A percentile compares a stretch with the other conserved stretches of the same genome.
phyloP scores from a whole-genome alignment of 2,329 filamentous ascomycete species.

The Trichoderma gracile region DNA sequence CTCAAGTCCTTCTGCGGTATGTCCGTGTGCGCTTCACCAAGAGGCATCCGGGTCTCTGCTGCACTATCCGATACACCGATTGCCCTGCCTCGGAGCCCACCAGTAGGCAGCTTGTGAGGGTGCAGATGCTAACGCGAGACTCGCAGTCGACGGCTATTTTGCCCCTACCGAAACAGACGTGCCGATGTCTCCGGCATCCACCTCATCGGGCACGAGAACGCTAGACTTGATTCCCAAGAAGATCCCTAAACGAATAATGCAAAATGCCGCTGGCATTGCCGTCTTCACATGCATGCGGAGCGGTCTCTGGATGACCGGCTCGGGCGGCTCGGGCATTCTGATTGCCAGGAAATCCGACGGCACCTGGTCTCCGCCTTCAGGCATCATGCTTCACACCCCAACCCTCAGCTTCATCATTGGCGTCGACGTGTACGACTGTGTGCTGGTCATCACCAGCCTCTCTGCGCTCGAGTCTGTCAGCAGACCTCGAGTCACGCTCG shows the following conservation, averaged over 20 bases:
- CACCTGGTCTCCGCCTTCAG: conserved; percentile 87
- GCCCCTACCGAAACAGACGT: conserved; percentile 41
- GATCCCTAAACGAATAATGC: conserved; percentile 82
- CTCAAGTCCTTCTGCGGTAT: conserved; percentile 86
- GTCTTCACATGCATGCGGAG: conserved; percentile 97
- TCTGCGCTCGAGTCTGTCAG: conserved; percentile 83
- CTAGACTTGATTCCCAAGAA: conserved; percentile 66
- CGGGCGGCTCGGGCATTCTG: conserved; percentile 84
- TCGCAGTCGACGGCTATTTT: conserved; percentile 57
- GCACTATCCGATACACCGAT: background rate
- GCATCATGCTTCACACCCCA: conserved; percentile 85
- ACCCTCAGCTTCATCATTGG: conserved; percentile 87
- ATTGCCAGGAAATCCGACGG: conserved; percentile 83
- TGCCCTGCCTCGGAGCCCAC: background rate
- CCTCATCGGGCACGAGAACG: conserved; percentile 47
- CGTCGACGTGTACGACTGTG: conserved; percentile 94
- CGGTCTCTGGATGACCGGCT: conserved; percentile 87
- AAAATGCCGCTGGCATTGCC: conserved; percentile 84
- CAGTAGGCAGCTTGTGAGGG: no score
- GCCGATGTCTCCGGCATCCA: conserved; percentile 34
- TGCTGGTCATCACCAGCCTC: conserved; percentile 87
- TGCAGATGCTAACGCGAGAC: background rate
- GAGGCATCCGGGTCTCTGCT: no score
- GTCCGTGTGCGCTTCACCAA: conserved; percentile 13
- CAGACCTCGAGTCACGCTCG: conserved; percentile 74